Evolutionary conservation across 139 green algal species (phyloP), one percentile per base, ranked within the genome.

Genomic region (Choricystis sp.): DNA sequence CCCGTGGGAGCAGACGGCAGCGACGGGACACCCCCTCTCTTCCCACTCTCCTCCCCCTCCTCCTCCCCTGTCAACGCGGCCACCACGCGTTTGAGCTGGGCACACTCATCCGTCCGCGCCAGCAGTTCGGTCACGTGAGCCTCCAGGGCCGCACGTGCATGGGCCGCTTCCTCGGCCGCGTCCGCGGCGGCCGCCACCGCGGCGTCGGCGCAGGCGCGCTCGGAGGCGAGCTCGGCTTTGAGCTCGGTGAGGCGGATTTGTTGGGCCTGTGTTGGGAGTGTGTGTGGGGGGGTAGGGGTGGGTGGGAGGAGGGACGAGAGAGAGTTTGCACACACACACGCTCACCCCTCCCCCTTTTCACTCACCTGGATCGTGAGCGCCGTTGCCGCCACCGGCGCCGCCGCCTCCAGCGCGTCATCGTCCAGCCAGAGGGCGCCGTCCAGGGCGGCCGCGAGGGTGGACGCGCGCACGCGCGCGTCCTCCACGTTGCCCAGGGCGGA

Each of bases 371-470:
- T 72, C n/a, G 62, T 67, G 23, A 48, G 24, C 14, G 63, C 57
- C 28, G 60, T 70, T 23, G 66, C 58, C 26, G 52, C 48, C 1
- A 65, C 29, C 31, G 66, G 63, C n/a, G 30, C 23, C 31, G 70
- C 52, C n/a, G 69, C 65, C 21, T 65, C 77, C 70, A 81, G 87
- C 2, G 79, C 78, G 25, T 86, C 81, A 31, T 88, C 83, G 59
- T 88, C 83, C 58, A 90, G 31, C 60, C 77, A 90, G 0, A 90
- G 79, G 3, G 83, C 83, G 63, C 87, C 83, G 26, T 81, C 61
- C 0, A 90, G 66, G 19, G 86, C 67, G 0, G 57, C 30, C 3
- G 70, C 65, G 9, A 90, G 63, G 2, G 69, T 65, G 14, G 72
- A 61, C 26, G 77, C 21, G 1, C 72, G 70, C 26, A 79, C 62